These are phyloP conservation scores for Dichotomopilus funicola DNA, from an alignment of 2,329 filamentous ascomycete genomes.

Conservation along the genomic window DNA sequence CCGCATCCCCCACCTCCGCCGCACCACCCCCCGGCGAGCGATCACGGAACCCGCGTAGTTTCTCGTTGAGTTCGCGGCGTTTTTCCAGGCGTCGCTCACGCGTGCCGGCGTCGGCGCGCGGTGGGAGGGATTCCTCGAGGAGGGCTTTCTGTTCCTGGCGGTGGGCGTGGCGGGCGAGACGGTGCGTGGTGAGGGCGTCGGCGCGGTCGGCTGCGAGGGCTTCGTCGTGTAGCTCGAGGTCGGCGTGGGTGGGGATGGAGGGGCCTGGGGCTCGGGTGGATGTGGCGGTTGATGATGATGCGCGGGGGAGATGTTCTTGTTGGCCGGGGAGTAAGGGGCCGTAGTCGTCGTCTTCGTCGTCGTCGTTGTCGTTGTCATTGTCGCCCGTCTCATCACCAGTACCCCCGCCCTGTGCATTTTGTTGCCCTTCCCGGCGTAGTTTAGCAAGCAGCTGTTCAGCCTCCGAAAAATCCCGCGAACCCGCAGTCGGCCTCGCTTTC, in stretches of 20 bases:
- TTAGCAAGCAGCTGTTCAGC: too few species aligned
- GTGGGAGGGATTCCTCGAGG: constrained; percentile 66
- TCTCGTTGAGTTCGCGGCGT: constrained; percentile 62
- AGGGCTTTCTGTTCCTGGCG: constrained; percentile 61
- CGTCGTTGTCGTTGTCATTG: not conserved
- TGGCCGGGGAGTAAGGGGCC: constrained; percentile 43
- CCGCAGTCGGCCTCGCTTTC: not conserved
- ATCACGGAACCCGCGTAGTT: constrained; percentile 67
- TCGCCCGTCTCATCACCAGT: too few species aligned
- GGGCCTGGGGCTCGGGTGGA: constrained; percentile 37
- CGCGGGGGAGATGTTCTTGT: constrained; percentile 26
- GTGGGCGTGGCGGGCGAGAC: constrained; percentile 56
- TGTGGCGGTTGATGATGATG: not conserved
- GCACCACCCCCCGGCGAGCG: constrained; percentile 51
- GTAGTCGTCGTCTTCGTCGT: constrained; percentile 43
- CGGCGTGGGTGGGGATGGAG: constrained; percentile 64
- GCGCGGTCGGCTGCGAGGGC: constrained; percentile 41
- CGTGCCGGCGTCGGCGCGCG: constrained; percentile 73
- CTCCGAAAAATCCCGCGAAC: too few species aligned
- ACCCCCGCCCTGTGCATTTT: too few species aligned
- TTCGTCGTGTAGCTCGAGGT: constrained; percentile 43
- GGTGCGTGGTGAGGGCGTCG: constrained; percentile 48
- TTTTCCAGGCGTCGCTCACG: constrained; percentile 84
- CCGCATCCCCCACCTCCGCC: constrained; percentile 61
- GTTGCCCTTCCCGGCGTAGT: too few species aligned